Conservation (phyloP, 768 basidiomycete species). For the Trametes sanguinea region DNA sequence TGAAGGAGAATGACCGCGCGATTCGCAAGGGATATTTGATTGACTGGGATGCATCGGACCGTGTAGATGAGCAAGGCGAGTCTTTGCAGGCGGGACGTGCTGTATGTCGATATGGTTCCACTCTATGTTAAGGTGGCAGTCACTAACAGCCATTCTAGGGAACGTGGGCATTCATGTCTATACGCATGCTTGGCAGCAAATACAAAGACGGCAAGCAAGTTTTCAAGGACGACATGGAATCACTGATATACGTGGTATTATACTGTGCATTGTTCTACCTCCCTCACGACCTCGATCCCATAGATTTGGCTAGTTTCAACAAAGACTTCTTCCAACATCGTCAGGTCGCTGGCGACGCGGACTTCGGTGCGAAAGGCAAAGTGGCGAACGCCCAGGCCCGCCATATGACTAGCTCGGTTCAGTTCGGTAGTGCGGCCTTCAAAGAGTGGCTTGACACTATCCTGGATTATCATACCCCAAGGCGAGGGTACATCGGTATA, state of each 20-base stretch:
- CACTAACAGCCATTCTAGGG: too few species aligned
- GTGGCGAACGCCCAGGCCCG: neutral
- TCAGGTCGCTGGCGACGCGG: too few species aligned
- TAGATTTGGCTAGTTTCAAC: too few species aligned
- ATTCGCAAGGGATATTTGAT: constrained; percentile 6
- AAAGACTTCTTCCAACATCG: too few species aligned
- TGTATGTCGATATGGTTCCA: too few species aligned
- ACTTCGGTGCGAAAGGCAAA: too few species aligned
- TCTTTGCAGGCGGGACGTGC: neutral
- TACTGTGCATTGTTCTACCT: too few species aligned
- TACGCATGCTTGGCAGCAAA: neutral
- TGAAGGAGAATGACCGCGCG: neutral
- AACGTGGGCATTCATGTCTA: neutral
- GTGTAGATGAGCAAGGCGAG: neutral
- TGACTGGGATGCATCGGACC: constrained; percentile 10
- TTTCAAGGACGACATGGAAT: constrained; percentile 19
- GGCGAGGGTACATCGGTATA: too few species aligned
- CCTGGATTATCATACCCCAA: constrained; percentile 2
- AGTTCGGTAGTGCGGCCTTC: neutral
- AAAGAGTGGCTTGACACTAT: constrained; percentile 7
- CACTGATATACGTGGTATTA: constrained; percentile 13
- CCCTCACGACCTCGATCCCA: too few species aligned
- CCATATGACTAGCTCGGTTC: neutral
- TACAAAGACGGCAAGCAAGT: too few species aligned
- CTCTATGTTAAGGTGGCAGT: too few species aligned